Conservation (phyloP, 768 basidiomycete species). For the Amanita jacksonii region DNA sequence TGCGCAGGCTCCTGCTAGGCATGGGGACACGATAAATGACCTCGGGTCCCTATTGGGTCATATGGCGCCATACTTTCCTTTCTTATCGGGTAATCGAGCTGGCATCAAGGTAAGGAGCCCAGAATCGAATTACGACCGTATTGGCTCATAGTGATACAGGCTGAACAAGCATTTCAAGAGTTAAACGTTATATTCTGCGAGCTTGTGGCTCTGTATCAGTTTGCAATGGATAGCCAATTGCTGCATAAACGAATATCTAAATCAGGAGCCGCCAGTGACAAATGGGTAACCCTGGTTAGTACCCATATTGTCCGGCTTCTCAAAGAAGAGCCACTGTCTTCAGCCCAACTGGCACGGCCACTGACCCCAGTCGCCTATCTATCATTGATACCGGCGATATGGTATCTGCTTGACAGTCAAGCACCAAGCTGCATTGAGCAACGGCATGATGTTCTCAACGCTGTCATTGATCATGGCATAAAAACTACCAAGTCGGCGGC, state of each 20-base stretch:
- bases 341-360: slow-evolving; percentile 36
- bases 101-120: slow-evolving; percentile 46
- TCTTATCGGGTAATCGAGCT: slow-evolving; percentile 34
- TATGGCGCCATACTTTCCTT: slow-evolving; percentile 83
- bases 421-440: slow-evolving; percentile 10
- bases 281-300: too few relatives aligned
- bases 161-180: slow-evolving; percentile 57
- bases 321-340: slow-evolving; percentile 11
- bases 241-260: too few relatives aligned
- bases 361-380: slow-evolving; percentile 51
- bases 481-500: slow-evolving; percentile 46
- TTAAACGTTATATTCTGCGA: slow-evolving; percentile 76
- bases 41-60: slow-evolving; percentile 55
- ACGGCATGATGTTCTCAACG: slow-evolving; percentile 33
- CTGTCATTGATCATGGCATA: slow-evolving; percentile 57
- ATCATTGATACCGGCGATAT: slow-evolving; percentile 67
- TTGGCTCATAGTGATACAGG: slow-evolving; percentile 24
- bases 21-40: slow-evolving; percentile 28
- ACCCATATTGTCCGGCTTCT: too few relatives aligned
- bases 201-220: slow-evolving; percentile 53
- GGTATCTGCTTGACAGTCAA: slow-evolving; percentile 44
- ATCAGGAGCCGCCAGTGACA: neutral
- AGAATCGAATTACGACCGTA: neutral
- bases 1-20: slow-evolving; percentile 12
- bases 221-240: slow-evolving; percentile 19